phyloP scores from a whole-genome alignment of 2,329 filamentous ascomycete species.

The Blastomyces silverae region DNA sequence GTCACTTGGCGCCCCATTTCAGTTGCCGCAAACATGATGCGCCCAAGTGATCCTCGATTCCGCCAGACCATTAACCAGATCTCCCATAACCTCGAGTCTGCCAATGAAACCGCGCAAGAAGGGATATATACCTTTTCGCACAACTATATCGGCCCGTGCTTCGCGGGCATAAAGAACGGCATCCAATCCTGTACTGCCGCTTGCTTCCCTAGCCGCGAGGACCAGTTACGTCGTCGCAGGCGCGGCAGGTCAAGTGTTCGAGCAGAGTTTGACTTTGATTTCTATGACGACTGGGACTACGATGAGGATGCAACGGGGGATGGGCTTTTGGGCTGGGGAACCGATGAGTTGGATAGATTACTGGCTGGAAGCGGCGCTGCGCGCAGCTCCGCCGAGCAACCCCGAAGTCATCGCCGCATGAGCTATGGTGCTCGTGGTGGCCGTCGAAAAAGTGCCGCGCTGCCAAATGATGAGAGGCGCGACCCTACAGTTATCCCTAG shows the following conservation, averaged over 20 bases:
- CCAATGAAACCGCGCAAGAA: constrained; percentile 85
- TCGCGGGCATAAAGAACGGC: constrained; percentile 59
- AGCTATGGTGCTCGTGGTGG: constrained; percentile 68
- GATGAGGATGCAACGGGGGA: constrained; percentile 47
- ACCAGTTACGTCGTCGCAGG: constrained; percentile 64
- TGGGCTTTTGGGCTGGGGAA: constrained; percentile 67
- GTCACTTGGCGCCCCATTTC: not conserved
- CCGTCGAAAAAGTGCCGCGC: constrained; percentile 52
- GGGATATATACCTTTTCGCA: constrained; percentile 86
- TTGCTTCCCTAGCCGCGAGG: constrained; percentile 64
- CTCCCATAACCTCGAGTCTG: constrained; percentile 80
- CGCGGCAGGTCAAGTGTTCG: constrained; percentile 51
- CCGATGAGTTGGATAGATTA: constrained; percentile 78
- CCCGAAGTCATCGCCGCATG: constrained; percentile 71
- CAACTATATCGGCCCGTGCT: constrained; percentile 74
- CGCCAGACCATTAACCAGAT: constrained; percentile 92
- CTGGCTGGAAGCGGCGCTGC: constrained; percentile 54
- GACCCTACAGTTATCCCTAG: constrained; percentile 88
- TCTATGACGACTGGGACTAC: constrained; percentile 94
- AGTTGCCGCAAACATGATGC: constrained; percentile 46
- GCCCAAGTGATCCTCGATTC: constrained; percentile 70
- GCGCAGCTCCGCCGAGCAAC: constrained; percentile 51
- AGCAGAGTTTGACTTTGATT: constrained; percentile 86
- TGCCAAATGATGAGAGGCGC: constrained; percentile 45
- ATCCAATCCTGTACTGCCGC: constrained; percentile 63